These are phyloP conservation scores for Tylopilus orsonianus DNA, from an alignment of 1,284 basidiomycete genomes.

Conservation along the genomic window DNA sequence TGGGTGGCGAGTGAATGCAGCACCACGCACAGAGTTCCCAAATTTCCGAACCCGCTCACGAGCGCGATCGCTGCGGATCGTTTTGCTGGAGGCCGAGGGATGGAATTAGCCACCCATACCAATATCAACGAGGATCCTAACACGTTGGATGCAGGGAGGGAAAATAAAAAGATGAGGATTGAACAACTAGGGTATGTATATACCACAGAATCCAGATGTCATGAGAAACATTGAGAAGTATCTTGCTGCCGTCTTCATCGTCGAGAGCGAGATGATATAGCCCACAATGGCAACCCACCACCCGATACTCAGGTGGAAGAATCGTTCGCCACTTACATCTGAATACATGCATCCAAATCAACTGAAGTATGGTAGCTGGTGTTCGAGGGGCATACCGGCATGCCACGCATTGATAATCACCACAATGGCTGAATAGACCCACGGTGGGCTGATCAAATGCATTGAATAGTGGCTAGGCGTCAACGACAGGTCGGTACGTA, in stretches of 20 bases:
- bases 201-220: conserved; percentile 57
- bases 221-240: conserved; percentile 70
- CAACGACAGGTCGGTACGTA: conserved; percentile 37
- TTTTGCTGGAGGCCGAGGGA: conserved; percentile 63
- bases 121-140: conserved; percentile 41
- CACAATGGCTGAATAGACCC: conserved; percentile 55
- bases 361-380: no score
- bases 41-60: conserved; percentile 35
- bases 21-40: conserved; percentile 32
- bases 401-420: conserved; percentile 65
- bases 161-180: neutral
- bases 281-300: conserved; percentile 63
- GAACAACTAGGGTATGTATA: neutral
- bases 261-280: conserved; percentile 62
- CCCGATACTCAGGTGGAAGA: conserved; percentile 7
- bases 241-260: conserved; percentile 51
- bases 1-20: conserved; percentile 32
- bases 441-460: conserved; percentile 51
- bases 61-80: conserved; percentile 45
- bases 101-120: conserved; percentile 61
- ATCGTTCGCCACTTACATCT: conserved; percentile 1
- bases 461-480: neutral
- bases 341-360: neutral
- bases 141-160: neutral
- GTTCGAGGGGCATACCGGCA: conserved; percentile 43